Conservation (phyloP, 2,329 filamentous ascomycete genomes). For the Phyllosticta citrichinensis region DNA sequence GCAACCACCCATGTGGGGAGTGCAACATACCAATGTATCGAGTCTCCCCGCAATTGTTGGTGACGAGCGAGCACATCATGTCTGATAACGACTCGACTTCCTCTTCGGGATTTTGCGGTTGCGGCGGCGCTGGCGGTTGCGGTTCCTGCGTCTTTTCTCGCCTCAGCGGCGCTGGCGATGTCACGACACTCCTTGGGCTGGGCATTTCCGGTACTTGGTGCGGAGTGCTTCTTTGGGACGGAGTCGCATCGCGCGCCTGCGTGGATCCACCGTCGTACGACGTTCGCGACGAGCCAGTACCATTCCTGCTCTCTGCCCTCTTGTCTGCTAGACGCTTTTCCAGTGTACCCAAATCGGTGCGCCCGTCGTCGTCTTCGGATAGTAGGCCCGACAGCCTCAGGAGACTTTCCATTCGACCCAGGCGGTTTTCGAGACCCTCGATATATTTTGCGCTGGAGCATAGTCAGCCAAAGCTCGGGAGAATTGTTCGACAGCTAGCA, state of each 20-base stretch:
- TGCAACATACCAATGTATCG: constrained; percentile 69
- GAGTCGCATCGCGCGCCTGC: background rate
- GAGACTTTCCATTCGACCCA: constrained; percentile 92
- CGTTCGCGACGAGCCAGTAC: constrained; percentile 16
- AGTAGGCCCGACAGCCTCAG: constrained; percentile 78
- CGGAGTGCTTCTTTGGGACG: constrained; percentile 36
- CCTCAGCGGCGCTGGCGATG: constrained; percentile 37
- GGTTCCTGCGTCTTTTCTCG: constrained; percentile 35
- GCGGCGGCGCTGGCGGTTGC: background rate
- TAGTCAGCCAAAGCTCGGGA: constrained; percentile 3
- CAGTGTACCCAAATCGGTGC: constrained; percentile 76
- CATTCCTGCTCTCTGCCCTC: constrained; percentile 19
- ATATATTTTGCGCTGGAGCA: constrained; percentile 80
- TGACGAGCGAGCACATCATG: constrained; percentile 98
- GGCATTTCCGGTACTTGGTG: constrained; percentile 34
- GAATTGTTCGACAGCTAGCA: background rate
- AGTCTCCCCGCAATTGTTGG: constrained; percentile 88
- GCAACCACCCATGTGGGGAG: background rate
- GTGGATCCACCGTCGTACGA: constrained; percentile 6
- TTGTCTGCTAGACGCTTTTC: constrained; percentile 61
- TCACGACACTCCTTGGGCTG: constrained; percentile 41
- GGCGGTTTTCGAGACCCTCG: constrained; percentile 85
- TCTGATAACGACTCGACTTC: constrained; percentile 86
- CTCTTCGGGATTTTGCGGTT: constrained; percentile 35
- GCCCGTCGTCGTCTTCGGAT: constrained; percentile 73